These are phyloP conservation scores for Yarrowia porcina DNA, from an alignment of 805 yeast genomes.

Conservation along the genomic window DNA sequence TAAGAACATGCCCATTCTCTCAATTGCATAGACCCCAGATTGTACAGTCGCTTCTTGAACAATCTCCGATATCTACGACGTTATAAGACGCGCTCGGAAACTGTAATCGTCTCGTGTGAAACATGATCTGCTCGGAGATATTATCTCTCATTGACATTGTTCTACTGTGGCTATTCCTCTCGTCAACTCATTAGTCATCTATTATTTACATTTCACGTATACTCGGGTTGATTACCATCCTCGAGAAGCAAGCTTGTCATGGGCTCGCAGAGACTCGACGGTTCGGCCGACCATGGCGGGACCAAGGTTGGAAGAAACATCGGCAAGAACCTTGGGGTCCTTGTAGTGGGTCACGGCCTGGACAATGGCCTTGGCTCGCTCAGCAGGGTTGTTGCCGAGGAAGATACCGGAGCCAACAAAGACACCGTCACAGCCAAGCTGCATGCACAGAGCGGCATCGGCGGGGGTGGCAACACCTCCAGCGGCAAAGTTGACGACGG, in stretches of 20 bases:
- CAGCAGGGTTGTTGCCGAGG: constrained; percentile 68
- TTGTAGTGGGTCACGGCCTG: constrained; percentile 70
- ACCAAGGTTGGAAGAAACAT: constrained; percentile 67
- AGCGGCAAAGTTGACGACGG: constrained; percentile 83
- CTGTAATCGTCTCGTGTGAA: not conserved
- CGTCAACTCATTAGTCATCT: constrained; percentile 20
- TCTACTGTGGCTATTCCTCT: not conserved
- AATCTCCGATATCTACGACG: not conserved
- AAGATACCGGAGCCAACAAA: constrained; percentile 79
- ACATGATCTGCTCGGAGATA: not conserved
- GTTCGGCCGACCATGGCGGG: constrained; percentile 73
- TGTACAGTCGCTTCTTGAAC: not conserved
- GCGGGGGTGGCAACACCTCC: constrained; percentile 89
- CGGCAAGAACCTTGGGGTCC: constrained; percentile 58
- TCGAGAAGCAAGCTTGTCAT: constrained; percentile 37
- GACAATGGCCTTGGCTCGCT: constrained; percentile 73
- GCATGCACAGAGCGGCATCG: constrained; percentile 83
- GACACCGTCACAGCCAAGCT: constrained; percentile 74
- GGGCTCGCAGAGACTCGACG: constrained; percentile 49
- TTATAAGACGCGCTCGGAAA: not conserved
- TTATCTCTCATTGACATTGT: too few relatives aligned
- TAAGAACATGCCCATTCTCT: too few relatives aligned
- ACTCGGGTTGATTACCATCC: constrained; percentile 28
- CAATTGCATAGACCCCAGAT: too few relatives aligned
- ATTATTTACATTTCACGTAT: constrained; percentile 21